These are phyloP conservation scores for Colletotrichum simmondsii DNA, from an alignment of 2,329 filamentous ascomycete genomes.

Conservation along the genomic window DNA sequence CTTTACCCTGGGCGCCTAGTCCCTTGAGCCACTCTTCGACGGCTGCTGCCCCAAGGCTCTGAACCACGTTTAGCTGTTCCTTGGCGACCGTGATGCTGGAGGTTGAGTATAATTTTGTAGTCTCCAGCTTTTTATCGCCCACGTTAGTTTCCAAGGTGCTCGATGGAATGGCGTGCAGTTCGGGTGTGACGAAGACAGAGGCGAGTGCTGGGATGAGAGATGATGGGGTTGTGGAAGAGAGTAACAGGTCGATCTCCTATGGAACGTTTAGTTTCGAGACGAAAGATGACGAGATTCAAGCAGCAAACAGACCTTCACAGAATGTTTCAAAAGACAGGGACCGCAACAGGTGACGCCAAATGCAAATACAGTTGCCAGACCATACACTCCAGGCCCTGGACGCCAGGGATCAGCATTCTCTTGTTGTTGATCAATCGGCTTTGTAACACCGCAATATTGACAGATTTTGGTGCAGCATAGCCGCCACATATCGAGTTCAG, in stretches of 20 bases:
- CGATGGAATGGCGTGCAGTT: conserved; percentile 69
- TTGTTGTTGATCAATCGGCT: conserved; percentile 37
- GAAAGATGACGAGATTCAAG: conserved; percentile 25
- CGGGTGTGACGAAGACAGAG: conserved; percentile 72
- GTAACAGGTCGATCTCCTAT: conserved; percentile 77
- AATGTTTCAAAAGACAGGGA: conserved; percentile 68
- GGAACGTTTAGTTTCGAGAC: conserved; percentile 38
- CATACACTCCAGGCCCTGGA: conserved; percentile 69
- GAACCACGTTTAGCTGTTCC: conserved; percentile 71
- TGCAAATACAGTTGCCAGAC: conserved; percentile 75
- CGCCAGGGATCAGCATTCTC: conserved; percentile 59
- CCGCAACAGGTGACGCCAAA: conserved; percentile 77
- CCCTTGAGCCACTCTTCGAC: conserved; percentile 85
- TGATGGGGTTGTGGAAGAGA: conserved; percentile 70
- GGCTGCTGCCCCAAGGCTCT: conserved; percentile 73
- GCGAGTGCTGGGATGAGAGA: conserved; percentile 75
- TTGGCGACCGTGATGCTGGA: conserved; percentile 71
- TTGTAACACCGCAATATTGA: conserved; percentile 71
- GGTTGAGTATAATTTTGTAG: conserved; percentile 75
- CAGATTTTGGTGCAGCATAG: conserved; percentile 72
- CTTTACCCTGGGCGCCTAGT: conserved; percentile 71
- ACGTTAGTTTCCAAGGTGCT: conserved; percentile 63
- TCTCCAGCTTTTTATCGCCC: conserved; percentile 56
- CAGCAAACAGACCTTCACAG: conserved; percentile 70
- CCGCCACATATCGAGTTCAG: conserved; percentile 82